Evolutionary conservation across 345 rosid genomes (phyloP).

Genomic region (Citrus mangshanensis): DNA sequence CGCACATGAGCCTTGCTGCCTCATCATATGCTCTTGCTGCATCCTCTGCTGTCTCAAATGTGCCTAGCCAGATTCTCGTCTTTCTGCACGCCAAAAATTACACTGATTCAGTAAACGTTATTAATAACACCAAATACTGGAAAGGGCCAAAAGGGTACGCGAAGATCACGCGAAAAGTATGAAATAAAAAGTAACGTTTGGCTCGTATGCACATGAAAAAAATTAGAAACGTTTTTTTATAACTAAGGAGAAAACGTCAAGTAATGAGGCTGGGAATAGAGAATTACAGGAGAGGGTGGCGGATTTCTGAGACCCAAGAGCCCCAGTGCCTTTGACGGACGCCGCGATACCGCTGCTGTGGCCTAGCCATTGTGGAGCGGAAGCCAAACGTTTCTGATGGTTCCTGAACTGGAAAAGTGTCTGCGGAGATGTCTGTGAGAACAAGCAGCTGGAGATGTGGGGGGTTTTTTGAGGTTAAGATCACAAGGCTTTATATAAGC

Average conservation of each 20-base stretch:
- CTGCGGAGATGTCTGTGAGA: constrained; percentile 27
- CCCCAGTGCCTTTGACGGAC: constrained; percentile 85
- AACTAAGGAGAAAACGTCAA: not conserved
- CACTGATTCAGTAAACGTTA: not conserved
- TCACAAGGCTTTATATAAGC: constrained; percentile 25
- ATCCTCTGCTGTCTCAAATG: constrained; percentile 76
- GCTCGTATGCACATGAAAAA: not conserved
- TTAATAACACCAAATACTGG: not conserved
- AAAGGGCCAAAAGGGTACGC: not conserved
- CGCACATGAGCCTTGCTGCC: constrained; percentile 77
- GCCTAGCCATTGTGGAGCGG: constrained; percentile 40
- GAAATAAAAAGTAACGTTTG: constrained; percentile 1
- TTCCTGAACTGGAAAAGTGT: not conserved
- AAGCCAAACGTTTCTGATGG: constrained; percentile 15
- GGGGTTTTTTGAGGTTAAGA: not conserved
- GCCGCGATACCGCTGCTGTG: constrained; percentile 66
- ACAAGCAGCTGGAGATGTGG: not conserved
- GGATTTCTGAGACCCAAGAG: constrained; percentile 84
- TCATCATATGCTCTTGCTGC: constrained; percentile 80
- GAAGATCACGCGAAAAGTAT: not conserved
- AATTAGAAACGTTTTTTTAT: not conserved
- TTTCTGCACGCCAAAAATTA: constrained; percentile 40
- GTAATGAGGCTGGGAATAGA: not conserved
- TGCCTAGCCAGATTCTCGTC: constrained; percentile 80
- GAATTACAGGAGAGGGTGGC: constrained; percentile 64